Conservation (phyloP, 306 rosid species). For the Dicorynia guianensis region DNA sequence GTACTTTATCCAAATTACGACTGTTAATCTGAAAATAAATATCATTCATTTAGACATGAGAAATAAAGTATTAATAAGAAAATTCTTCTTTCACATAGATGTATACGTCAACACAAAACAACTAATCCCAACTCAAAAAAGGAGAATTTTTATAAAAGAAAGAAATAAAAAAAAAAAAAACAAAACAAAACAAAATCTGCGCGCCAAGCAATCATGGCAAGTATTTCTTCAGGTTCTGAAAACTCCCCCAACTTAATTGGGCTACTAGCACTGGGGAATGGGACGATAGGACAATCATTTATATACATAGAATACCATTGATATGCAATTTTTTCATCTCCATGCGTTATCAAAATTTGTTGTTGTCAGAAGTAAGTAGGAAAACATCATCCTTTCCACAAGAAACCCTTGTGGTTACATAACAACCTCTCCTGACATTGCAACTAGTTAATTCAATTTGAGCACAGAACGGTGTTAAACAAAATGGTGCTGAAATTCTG, state of each 20-base stretch:
- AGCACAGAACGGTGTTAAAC: not conserved
- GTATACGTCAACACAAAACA: too few species aligned
- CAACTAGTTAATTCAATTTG: not conserved
- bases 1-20: conserved; percentile 80
- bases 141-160: too few species aligned
- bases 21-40: conserved; percentile 70
- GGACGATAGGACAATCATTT: not conserved
- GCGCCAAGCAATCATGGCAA: not conserved
- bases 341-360: not conserved
- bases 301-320: not conserved
- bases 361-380: not conserved
- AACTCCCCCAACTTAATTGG: not conserved
- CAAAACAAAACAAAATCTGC: not conserved
- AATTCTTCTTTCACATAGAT: not conserved
- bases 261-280: not conserved
- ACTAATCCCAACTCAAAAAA: too few species aligned
- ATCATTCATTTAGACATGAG: conserved; percentile 7
- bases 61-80: conserved; percentile 8
- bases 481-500: not conserved
- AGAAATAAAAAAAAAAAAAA: too few species aligned
- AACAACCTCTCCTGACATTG: not conserved
- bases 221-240: not conserved
- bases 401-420: not conserved
- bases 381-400: not conserved
- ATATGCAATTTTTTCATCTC: not conserved